Conservation (phyloP, 768 basidiomycete genomes). For the Suillus lakei region DNA sequence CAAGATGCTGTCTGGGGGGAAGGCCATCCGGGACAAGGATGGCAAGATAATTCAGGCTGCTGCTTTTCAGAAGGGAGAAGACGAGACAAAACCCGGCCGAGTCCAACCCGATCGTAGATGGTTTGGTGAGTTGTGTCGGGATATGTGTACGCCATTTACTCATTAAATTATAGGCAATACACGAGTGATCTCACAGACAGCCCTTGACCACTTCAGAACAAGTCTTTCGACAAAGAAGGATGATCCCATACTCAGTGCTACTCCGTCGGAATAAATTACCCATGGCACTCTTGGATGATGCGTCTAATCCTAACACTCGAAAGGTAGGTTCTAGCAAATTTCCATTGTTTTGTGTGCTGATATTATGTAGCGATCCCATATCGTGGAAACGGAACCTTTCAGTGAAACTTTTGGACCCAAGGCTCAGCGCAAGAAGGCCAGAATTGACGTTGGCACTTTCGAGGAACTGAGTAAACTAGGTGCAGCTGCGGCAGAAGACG, state of each 20-base stretch:
- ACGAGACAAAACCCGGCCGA: slow-evolving; percentile 85
- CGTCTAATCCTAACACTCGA: slow-evolving; percentile 75
- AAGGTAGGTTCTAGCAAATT: slow-evolving; percentile 55
- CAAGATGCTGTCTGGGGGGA: slow-evolving; percentile 93
- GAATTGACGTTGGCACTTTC: slow-evolving; percentile 87
- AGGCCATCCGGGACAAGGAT: slow-evolving; percentile 86
- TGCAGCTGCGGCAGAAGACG: slow-evolving; percentile 57
- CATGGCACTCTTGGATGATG: slow-evolving; percentile 94
- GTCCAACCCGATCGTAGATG: slow-evolving; percentile 95
- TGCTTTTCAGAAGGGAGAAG: slow-evolving; percentile 95
- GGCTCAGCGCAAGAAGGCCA: slow-evolving; percentile 90
- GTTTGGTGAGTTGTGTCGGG: slow-evolving; percentile 69
- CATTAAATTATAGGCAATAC: slow-evolving; percentile 75
- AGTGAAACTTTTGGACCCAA: slow-evolving; percentile 94
- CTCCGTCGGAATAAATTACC: slow-evolving; percentile 94
- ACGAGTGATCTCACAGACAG: slow-evolving; percentile 95
- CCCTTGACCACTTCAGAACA: slow-evolving; percentile 94
- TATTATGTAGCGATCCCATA: slow-evolving; percentile 73
- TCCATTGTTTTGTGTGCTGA: not conserved
- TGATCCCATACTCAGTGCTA: slow-evolving; percentile 96
- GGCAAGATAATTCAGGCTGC: slow-evolving; percentile 95
- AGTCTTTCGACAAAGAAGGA: slow-evolving; percentile 83
- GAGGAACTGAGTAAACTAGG: slow-evolving; percentile 83
- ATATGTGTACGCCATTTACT: not conserved
- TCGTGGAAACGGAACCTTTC: slow-evolving; percentile 96